Evolutionary conservation across 2,329 filamentous ascomycete genomes (phyloP), one percentile per base, ranked within the genome.

Genomic region (Colletotrichum plurivorum): DNA sequence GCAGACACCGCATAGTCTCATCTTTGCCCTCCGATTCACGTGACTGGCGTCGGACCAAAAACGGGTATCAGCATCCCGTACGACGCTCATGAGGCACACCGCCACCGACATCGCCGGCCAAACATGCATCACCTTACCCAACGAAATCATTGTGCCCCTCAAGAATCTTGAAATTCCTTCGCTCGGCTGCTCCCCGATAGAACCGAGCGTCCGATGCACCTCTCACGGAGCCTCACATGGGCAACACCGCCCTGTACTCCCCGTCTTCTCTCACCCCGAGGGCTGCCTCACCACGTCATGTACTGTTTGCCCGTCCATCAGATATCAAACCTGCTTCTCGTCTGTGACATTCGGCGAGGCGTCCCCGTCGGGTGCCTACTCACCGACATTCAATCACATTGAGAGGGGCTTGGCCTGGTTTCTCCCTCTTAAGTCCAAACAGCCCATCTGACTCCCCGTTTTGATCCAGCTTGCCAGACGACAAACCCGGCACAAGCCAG

Each of bases 331-430:
- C 49, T 25, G 22, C 22, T 25, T 4, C 22, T 43, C 15, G 41
- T 53, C 39, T n/a, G 15, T 20, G 36, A 22, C n/a, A 25, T n/a
- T 16, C n/a, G 4, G 13, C 9, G 22, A 25, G 41, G 48, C 27
- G 9, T 36, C 2, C 48, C 49, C 41, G 16, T 3, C 51, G 62
- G 66, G 20, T 61, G 41, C 8, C 55, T 66, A 36, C 66, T 66
- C 62, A 66, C 62, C 66, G 66, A 69, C 66, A 43, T 60, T 60
- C 41, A 9, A 7, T 49, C 46, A 20, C 12, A 3, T 15, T 54
- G 9, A 51, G n/a, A 4, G 16, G 15, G 16, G n/a, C 15, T 13
- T 55, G 36, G 22, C 22, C 22, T 7, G 18, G 7, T 16, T 51
- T 10, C 10, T 10, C 8, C 10, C 31, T 12, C 45, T 52, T 59